These are phyloP conservation scores for Alternaria atra DNA, from an alignment of 2,329 filamentous ascomycete species.

Conservation along the genomic window DNA sequence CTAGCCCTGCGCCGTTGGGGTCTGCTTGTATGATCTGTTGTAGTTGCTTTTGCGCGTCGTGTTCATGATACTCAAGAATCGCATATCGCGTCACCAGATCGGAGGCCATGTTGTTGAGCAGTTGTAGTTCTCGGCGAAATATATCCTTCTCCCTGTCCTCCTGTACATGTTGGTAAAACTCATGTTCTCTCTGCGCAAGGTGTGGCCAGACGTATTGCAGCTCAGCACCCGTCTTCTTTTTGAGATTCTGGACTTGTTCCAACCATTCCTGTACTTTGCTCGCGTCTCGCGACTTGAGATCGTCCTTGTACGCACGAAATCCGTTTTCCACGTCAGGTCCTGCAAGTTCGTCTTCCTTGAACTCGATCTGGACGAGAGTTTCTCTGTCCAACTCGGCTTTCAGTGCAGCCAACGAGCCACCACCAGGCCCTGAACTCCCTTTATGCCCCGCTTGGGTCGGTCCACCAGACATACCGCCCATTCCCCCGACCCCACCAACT, in stretches of 20 bases:
- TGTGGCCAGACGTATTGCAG: conserved; percentile 26
- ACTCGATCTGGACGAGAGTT: conserved; percentile 21
- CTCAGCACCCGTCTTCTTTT: conserved; percentile 16
- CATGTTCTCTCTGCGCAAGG: conserved; percentile 25
- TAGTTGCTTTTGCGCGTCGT: conserved; percentile 27
- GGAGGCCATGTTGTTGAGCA: conserved; percentile 25
- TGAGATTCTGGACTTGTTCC: conserved; percentile 22
- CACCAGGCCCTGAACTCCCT: neutral
- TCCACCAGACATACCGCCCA: neutral
- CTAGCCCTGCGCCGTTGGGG: neutral
- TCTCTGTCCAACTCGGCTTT: conserved; percentile 11
- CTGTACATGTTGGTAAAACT: conserved; percentile 21
- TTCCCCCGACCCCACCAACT: neutral
- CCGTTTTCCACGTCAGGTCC: conserved; percentile 27
- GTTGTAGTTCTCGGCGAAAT: conserved; percentile 23
- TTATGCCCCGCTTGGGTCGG: neutral
- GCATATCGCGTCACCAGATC: conserved; percentile 17
- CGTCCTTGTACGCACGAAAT: conserved; percentile 25
- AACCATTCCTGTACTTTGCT: conserved; percentile 23
- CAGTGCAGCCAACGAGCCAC: neutral
- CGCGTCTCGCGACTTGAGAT: conserved; percentile 14
- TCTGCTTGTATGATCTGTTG: conserved; percentile 17
- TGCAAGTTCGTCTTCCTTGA: conserved; percentile 23
- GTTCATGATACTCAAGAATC: conserved; percentile 24
- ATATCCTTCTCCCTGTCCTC: conserved; percentile 26